Evolutionary conservation across 306 rosid species (phyloP), one percentile per base, ranked within the genome.

Genomic region (Medicago ruthenica): DNA sequence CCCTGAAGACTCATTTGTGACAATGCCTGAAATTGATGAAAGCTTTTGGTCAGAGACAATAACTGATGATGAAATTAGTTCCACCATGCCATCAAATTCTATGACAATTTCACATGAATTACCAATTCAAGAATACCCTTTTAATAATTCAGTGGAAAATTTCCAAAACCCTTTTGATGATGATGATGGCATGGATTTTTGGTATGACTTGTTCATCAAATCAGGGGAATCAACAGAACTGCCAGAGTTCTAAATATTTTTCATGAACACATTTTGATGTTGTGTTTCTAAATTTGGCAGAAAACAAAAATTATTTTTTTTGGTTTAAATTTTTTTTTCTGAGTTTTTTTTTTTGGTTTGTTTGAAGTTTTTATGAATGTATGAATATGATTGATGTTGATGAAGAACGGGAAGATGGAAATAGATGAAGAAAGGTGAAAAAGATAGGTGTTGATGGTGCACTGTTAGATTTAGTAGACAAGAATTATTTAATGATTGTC

Each of bases 121-220:
- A 9, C 21, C 17, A 63, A 47, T 68, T 53, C 67, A 21, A 5
- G 74, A 82, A 55, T 45, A 50, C 16, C 50, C 65, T 22, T 57
- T 64, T 5, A 22, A 58, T 22, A 58, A 21, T 58, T 21, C 37
- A 10, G 45, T 41, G 44, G 84, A 83, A 11, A 47, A 13, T 0
- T 57, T 62, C 39, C 85, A 76, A 40, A 60, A 53, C 42, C 21
- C 59, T 22, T 17, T 65, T n/a, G 21, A 15, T 61, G 85, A 80
- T 53, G 87, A 80, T 15, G 90, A 90, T 12, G 85, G 83, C 73
- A 88, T 88, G 94, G 88, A 87, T 16, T 90, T 92, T 73, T 92
- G 96, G 97, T 87, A 66, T 71, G 83, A 85, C 21, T 53, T 92
- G 51, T 88, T 88, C 81, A 54, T 90, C 18, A 86, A 55, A 80